Base-by-base conservation (phyloP, 176 grass and related monocot genomes). In the Pontederia paniculata region DNA sequence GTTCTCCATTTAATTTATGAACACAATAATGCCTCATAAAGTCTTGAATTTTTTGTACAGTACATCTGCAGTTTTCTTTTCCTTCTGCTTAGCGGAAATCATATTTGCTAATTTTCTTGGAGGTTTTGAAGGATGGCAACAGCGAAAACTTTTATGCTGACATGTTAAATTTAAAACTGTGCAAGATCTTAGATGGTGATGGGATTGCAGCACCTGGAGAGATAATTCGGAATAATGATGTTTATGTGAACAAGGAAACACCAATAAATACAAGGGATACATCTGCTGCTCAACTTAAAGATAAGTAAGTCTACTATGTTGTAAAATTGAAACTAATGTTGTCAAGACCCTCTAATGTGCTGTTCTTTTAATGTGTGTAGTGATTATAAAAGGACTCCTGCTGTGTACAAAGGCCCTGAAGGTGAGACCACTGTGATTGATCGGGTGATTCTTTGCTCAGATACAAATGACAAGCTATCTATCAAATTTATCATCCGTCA, bases 401-500 rank as follows among this genome's bases (percentile, higher is more conserved):
- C 74, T 55, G 37, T 57, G 43, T 96, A 89, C 63, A 96, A 89
- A 81, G 91, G 91, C 48, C 76, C 84, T 66, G 86, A 96, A 67
- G 91, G 91, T 10, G 91, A 96, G 63, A 96, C 85, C 53, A 87
- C 80, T n/a, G 91, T 96, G 5, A 70, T 96, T 56, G 86, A 96
- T 57, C 77, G 86, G 55, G 91, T 87, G 49, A 83, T 89, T 23
- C 78, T 89, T 74, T 96, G 80, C 69, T 86, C 79, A 7, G 91
- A 97, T 77, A 80, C 83, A 72, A 78, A 81, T 72, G 79, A 87
- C 17, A 89, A 90, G 69, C 71, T 97, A 45, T 74, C 70, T 12
- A 97, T 97, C 68, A 97, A 90, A 60, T 97, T 78, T 70, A 97
- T 97, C 48, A 81, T 87, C 21, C 91, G 91, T 49, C 91, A 97